Conservation (phyloP, 2,329 filamentous ascomycete species). For the Penicillium sclerotiorum region DNA sequence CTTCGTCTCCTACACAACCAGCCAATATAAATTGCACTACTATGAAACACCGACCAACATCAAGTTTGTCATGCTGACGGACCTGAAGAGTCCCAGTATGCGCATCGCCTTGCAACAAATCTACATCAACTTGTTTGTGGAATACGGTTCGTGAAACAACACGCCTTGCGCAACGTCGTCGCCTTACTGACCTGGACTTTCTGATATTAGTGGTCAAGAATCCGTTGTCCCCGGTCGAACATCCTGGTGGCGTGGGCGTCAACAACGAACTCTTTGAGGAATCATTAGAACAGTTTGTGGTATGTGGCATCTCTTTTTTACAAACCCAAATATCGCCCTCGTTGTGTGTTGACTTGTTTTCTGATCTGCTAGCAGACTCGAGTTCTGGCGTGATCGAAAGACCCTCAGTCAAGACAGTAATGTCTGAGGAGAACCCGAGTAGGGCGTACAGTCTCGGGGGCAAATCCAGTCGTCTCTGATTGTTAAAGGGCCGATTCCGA, state of each 20-base stretch:
- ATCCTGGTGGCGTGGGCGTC: conserved; percentile 63
- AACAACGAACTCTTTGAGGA: conserved; percentile 67
- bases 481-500: background rate
- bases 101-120: conserved; percentile 95
- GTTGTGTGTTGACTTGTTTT: conserved; percentile 16
- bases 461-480: background rate
- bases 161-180: background rate
- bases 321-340: conserved; percentile 1
- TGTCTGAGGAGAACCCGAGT: no score
- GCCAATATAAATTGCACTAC: conserved; percentile 97
- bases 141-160: conserved; percentile 63
- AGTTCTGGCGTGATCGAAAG: conserved; percentile 31
- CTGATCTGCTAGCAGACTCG: conserved; percentile 34
- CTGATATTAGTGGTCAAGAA: conserved; percentile 62
- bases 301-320: conserved; percentile 30
- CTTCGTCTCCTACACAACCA: conserved; percentile 91
- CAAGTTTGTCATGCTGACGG: conserved; percentile 95
- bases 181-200: conserved; percentile 12
- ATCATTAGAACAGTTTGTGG: conserved; percentile 56
- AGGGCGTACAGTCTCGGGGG: no score
- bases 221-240: conserved; percentile 63
- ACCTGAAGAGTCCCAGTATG: conserved; percentile 86
- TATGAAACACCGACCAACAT: conserved; percentile 96
- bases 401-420: background rate
- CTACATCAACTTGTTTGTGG: conserved; percentile 96